A percentile compares a stretch with the other conserved stretches of the same genome.
phyloP scores from a whole-genome alignment of 2,329 filamentous ascomycete genomes.

The Fusarium aywerte region DNA sequence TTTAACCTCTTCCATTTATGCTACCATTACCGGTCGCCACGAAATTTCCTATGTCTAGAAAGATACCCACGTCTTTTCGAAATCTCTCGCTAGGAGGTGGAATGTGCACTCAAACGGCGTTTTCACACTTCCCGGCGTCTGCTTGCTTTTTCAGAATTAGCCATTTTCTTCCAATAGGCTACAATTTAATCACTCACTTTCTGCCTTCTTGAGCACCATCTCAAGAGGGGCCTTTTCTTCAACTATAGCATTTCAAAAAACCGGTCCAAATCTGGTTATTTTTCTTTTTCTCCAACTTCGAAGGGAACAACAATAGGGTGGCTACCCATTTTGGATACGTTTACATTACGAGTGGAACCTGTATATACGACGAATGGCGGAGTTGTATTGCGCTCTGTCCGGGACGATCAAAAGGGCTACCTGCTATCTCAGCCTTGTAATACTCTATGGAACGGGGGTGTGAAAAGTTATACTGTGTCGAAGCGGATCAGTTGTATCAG shows the following conservation, averaged over 20 bases:
- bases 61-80: conserved; percentile 48
- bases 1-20: neutral
- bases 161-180: conserved; percentile 2
- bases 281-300: conserved; percentile 3
- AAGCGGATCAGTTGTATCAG: conserved; percentile 6
- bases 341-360: conserved; percentile 45
- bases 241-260: conserved; percentile 5
- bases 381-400: conserved; percentile 12
- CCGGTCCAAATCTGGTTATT: conserved; percentile 12
- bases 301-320: conserved; percentile 23
- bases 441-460: conserved; percentile 5
- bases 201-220: neutral
- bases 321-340: conserved; percentile 21
- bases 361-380: conserved; percentile 43
- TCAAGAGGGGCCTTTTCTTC: conserved; percentile 1
- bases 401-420: conserved; percentile 18
- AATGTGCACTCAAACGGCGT: conserved; percentile 37
- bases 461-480: conserved; percentile 2
- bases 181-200: conserved; percentile 36
- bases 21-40: conserved; percentile 15
- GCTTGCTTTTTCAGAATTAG: conserved; percentile 5
- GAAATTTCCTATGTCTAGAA: conserved; percentile 39
- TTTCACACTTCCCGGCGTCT: conserved; percentile 33
- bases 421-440: conserved; percentile 20
- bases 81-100: conserved; percentile 45